Evolutionary conservation across 2,329 filamentous ascomycete genomes (phyloP), one percentile per base, ranked within the genome.

Genomic region (Aspergillus ochraceoroseus): DNA sequence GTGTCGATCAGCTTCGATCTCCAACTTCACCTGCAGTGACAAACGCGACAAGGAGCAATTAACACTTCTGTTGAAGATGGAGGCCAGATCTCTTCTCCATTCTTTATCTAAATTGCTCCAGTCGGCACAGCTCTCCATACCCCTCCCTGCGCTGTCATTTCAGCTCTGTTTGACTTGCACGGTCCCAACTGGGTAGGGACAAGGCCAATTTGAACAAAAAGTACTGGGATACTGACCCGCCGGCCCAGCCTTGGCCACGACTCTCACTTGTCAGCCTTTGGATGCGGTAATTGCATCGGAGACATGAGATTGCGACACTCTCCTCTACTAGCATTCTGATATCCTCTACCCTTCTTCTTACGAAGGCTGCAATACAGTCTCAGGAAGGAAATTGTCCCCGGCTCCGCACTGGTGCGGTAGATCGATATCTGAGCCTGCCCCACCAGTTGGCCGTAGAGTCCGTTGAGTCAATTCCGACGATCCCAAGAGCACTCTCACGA

Each of bases 1-100:
- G 52, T 49, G 56, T 65, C 62, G 50, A 64, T 54, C 40, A 29
- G 43, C 45, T 65, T 65, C 62, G 52, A 62, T 55, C 31, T 31
- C 20, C 44, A 37, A 31, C 19, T 29, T 32, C 36, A 28, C 13
- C 22, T 26, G 8, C 27, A 28, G 23, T 12, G 20, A 7, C 14
- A 14, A 26, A 19, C 17, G 17, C 18, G 15, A 9, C 35, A 31
- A 12, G 13, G 22, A 14, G 17, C 19, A 12, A 19, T 15, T n/a
- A 8, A 4, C 14, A 25, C 20, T 22, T 22, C 9, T 22, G 5
- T 5, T 15, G 2, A 15, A 7, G 18, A 38, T 38, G 35, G 20
- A 22, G 5, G 9, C 5, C 20, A 22, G 20, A 22, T 5, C 7
- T 20, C 19, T 11, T 20, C 2, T n/a, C 8, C 30, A 13, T 14